Percentiles rank a stretch among this genome's conserved stretches.
Conservation (phyloP, 306 rosid genomes). For the Cyamopsis tetragonoloba region DNA sequence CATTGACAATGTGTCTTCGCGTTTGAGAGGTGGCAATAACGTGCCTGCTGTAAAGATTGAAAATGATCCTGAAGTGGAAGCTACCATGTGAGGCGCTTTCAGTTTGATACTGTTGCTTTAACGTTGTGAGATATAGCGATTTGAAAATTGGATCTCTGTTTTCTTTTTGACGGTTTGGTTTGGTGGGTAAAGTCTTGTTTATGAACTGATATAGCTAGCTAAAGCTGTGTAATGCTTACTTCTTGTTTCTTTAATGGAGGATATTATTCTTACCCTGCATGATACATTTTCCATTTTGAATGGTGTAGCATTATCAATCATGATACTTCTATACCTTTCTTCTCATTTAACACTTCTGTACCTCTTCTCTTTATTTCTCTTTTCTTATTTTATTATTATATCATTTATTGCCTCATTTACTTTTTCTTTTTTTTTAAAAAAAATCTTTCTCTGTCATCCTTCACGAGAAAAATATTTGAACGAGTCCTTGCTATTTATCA, state of each 20-base stretch:
- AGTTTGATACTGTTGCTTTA: constrained; percentile 1
- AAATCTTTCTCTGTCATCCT: no score
- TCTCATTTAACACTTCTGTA: no score
- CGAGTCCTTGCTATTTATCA: no score
- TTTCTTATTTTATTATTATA: no score
- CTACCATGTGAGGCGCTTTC: constrained; percentile 47
- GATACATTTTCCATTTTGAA: background rate
- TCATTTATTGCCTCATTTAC: no score
- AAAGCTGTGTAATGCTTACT: background rate
- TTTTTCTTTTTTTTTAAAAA: no score
- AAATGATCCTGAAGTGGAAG: constrained; percentile 79
- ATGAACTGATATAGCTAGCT: background rate
- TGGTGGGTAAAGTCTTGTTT: constrained; percentile 12
- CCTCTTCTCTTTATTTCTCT: no score
- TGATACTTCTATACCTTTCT: background rate
- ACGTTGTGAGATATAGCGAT: background rate
- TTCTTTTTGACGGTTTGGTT: constrained; percentile 13
- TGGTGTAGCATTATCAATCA: background rate
- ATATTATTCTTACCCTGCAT: background rate
- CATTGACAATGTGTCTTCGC: constrained; percentile 91
- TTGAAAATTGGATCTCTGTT: constrained; percentile 20
- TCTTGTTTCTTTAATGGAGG: background rate
- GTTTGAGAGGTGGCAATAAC: constrained; percentile 82
- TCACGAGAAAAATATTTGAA: no score
- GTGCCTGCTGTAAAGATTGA: constrained; percentile 48